Percentiles rank a stretch among this genome's conserved stretches.
Evolutionary conservation across 805 yeast species (phyloP).

Genomic region (Komagataella kurtzmanii): DNA sequence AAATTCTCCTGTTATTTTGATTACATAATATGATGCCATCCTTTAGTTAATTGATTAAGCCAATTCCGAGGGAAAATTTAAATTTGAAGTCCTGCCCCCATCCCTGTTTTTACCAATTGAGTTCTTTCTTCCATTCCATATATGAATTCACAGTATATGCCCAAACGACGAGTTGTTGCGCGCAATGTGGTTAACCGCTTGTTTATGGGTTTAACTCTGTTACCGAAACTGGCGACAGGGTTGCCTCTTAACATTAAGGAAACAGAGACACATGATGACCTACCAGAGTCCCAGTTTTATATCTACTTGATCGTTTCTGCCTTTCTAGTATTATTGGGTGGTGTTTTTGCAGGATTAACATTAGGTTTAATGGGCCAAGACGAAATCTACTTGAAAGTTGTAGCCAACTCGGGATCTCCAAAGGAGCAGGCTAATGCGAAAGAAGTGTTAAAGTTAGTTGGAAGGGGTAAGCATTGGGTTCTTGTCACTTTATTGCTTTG

Average conservation of each 20-base stretch:
- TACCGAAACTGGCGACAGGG: background rate
- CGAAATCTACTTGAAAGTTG: slow-evolving; percentile 85
- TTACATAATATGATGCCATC: background rate
- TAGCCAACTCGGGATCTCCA: slow-evolving; percentile 73
- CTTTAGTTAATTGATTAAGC: background rate
- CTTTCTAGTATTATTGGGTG: slow-evolving; percentile 60
- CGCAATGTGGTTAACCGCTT: background rate
- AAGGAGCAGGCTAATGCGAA: slow-evolving; percentile 55
- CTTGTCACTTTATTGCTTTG: slow-evolving; percentile 75
- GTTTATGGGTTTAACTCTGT: background rate
- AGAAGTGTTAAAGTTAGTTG: slow-evolving; percentile 58
- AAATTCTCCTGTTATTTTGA: background rate
- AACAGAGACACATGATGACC: background rate
- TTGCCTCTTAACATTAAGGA: background rate
- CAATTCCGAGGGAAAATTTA: background rate
- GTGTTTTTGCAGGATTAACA: slow-evolving; percentile 91
- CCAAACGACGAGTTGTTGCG: background rate
- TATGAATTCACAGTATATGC: background rate
- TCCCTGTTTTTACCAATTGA: background rate
- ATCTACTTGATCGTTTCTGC: slow-evolving; percentile 40
- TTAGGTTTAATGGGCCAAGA: slow-evolving; percentile 96
- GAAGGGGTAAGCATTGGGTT: slow-evolving; percentile 92
- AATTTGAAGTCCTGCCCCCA: background rate
- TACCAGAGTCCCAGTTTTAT: slow-evolving; percentile 21
- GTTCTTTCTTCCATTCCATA: background rate